Evolutionary conservation across 2,329 filamentous ascomycete species (phyloP), one percentile per base, ranked within the genome.

Genomic region (Ascochyta fabae): DNA sequence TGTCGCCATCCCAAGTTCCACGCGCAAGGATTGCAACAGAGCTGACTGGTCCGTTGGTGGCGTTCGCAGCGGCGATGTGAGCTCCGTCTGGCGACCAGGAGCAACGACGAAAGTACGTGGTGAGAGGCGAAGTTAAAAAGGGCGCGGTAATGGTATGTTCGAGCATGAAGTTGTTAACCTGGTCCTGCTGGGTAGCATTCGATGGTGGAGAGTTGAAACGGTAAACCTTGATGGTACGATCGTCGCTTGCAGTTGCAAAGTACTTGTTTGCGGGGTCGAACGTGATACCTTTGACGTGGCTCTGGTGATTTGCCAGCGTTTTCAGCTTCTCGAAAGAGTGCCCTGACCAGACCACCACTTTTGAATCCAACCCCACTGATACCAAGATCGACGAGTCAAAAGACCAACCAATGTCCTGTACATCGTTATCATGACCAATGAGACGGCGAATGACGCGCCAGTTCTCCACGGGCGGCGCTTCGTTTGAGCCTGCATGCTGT

Each of bases 221-320:
- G 77, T 96, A 98, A 67, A 99, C 91, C 75, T 96, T 96, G 77
- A 99, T 96, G 2, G 92, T 94, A 56, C 95, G 88, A 76, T 99
- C 95, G 75, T 99, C 95, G 78, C 92, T 96, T 2, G 96, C 93
- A 0, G 96, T 99, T 15, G 96, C 95, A 77, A 99, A 99, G 81
- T 96, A 99, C 74, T 98, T 99, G 80, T 98, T 98, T 38, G 95
- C 95, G 0, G 95, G 95, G 72, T 99, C 95, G 72, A 99, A 99
- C 0, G 94, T 96, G 68, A 99, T 96, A 59, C 96, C 95, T 76
- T 99, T 99, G 79, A 99, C 95, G 74, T 98, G 96, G 74, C 92
- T 97, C 75, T 96, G 92, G 76, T 99, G 95, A 55, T 93, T 89
- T 2, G 92, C 88, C 5, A 99, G 80, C 3, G 92, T 94, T 83